Percentiles rank a stretch among this genome's conserved stretches.
Conservation (phyloP, 2,329 filamentous ascomycete species). For the Beauveria australis region DNA sequence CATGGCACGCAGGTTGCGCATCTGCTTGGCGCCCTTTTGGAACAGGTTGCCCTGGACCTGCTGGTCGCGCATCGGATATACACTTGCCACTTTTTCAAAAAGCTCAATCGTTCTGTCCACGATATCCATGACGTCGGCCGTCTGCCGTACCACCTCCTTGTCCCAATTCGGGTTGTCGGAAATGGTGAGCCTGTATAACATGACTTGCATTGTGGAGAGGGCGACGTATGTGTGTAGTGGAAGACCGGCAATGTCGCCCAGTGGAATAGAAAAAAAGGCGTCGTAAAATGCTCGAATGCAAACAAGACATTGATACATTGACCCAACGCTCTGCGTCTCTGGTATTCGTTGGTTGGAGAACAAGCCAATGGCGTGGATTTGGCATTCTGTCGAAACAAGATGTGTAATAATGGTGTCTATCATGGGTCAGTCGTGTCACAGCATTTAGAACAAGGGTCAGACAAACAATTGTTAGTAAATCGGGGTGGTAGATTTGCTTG, state of each 20-base stretch:
- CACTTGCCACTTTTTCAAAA: conserved; percentile 20
- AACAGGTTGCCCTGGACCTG: conserved; percentile 24
- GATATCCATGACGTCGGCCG: conserved; percentile 27
- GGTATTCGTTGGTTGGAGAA: conserved; percentile 24
- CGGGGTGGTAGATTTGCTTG: conserved; percentile 13
- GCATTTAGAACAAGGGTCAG: not conserved
- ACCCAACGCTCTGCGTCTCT: conserved; percentile 23
- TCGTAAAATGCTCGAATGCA: conserved; percentile 29
- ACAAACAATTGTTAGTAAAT: conserved; percentile 22
- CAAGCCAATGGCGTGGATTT: conserved; percentile 25
- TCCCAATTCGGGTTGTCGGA: conserved; percentile 35
- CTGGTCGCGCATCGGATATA: conserved; percentile 22
- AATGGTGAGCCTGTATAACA: conserved; percentile 31
- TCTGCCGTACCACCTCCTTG: conserved; percentile 26
- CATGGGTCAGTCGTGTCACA: not conserved
- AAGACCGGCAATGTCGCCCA: conserved; percentile 22
- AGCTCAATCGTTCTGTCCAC: conserved; percentile 26
- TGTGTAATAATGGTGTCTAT: conserved; percentile 24
- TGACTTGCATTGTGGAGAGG: conserved; percentile 27
- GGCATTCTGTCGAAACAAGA: conserved; percentile 22
- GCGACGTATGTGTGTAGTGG: conserved; percentile 27
- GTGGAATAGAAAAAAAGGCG: conserved; percentile 25
- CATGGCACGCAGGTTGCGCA: conserved; percentile 24
- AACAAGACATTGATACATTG: conserved; percentile 28
- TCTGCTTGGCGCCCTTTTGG: conserved; percentile 26